These are phyloP conservation scores for Fusarium sp. DNA, from an alignment of 2,329 filamentous ascomycete species.

Conservation along the genomic window DNA sequence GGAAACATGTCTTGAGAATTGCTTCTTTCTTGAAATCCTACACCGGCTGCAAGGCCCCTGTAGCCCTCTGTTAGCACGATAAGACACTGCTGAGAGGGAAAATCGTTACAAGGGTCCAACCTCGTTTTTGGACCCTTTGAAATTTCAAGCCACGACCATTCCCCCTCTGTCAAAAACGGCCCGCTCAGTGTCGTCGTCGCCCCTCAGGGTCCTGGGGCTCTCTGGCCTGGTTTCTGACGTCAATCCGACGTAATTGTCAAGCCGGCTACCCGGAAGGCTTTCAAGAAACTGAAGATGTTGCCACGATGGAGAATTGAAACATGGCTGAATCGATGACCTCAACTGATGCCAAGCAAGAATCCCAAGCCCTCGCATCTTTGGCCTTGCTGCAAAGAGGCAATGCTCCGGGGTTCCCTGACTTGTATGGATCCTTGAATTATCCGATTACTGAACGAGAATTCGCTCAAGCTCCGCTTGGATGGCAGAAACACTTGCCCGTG, in stretches of 20 bases:
- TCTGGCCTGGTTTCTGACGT: constrained; percentile 26
- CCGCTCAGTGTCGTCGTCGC: constrained; percentile 1
- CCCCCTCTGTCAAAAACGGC: constrained; percentile 4
- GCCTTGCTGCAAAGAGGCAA: neutral
- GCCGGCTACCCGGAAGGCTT: neutral
- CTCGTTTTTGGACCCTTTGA: constrained; percentile 14
- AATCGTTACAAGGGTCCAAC: neutral
- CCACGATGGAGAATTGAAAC: constrained; percentile 1
- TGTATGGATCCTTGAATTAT: neutral
- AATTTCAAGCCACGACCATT: constrained; percentile 5
- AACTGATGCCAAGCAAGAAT: neutral
- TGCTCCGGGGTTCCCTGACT: neutral
- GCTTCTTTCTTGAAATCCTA: neutral
- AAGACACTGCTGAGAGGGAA: neutral
- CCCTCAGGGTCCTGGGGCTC: constrained; percentile 17
- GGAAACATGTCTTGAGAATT: constrained; percentile 2
- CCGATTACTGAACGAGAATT: constrained; percentile 31
- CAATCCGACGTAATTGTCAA: constrained; percentile 23
- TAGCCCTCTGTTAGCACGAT: neutral
- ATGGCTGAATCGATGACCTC: neutral
- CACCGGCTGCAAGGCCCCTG: neutral
- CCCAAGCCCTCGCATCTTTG: neutral
- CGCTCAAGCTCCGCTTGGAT: neutral
- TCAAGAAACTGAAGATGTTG: neutral
- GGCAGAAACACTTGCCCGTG: neutral